Conservation (phyloP, 2,329 filamentous ascomycete species). For the Phaeophleospora eucalypticola region DNA sequence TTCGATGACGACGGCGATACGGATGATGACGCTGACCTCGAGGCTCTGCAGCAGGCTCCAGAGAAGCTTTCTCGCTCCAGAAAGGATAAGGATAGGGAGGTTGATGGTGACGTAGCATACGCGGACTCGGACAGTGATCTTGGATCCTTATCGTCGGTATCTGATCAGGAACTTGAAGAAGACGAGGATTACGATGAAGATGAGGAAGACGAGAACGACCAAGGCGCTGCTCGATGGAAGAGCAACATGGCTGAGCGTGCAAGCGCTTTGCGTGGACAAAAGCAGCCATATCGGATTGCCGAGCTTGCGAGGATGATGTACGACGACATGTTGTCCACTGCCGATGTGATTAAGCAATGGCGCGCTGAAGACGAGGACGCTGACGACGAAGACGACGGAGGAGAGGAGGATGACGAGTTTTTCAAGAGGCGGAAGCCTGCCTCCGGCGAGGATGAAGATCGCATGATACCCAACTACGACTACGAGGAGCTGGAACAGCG, state of each 20-base stretch:
- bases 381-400: conserved; percentile 55
- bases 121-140: conserved; percentile 97
- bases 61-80: conserved; percentile 49
- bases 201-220: conserved; percentile 62
- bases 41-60: conserved; percentile 40
- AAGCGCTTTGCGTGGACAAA: conserved; percentile 63
- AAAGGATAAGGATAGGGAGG: conserved; percentile 44
- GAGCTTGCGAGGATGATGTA: conserved; percentile 89
- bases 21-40: conserved; percentile 53
- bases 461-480: conserved; percentile 72
- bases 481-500: conserved; percentile 77
- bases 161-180: conserved; percentile 53
- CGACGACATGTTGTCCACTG: conserved; percentile 70
- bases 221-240: conserved; percentile 78
- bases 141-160: conserved; percentile 71
- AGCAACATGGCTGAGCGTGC: conserved; percentile 76
- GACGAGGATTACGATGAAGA: conserved; percentile 56
- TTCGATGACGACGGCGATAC: conserved; percentile 50
- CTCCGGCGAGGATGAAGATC: conserved; percentile 60
- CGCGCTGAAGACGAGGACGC: conserved; percentile 58
- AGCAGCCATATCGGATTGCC: conserved; percentile 68
- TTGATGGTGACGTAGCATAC: conserved; percentile 74
- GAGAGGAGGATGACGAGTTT: conserved; percentile 62
- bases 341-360: conserved; percentile 76
- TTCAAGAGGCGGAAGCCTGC: conserved; percentile 52